Percentiles rank a stretch among this genome's conserved stretches.
Evolutionary conservation across 1,284 basidiomycete species (phyloP).

Genomic region (Wallemia hederae): DNA sequence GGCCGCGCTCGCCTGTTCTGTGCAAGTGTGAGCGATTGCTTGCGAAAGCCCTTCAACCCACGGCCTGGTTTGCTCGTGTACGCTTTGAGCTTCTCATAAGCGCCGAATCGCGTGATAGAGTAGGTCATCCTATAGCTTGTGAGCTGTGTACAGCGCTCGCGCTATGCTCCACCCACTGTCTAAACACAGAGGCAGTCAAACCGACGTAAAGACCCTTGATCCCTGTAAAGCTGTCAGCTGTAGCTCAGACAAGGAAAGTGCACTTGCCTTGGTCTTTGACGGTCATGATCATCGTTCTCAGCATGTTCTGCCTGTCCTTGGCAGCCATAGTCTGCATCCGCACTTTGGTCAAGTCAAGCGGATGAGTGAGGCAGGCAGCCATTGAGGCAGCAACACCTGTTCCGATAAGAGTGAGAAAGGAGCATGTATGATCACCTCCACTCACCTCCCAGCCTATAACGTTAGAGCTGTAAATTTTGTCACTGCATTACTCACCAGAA

Average conservation of each 20-base stretch:
- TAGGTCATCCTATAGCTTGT: conserved; percentile 12
- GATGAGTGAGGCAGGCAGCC: conserved; percentile 14
- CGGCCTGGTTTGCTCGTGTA: neutral
- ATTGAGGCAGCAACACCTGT: conserved; percentile 13
- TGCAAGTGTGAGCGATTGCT: conserved; percentile 4
- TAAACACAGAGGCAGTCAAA: conserved; percentile 16
- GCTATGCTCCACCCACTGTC: conserved; percentile 8
- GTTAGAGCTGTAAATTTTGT: neutral
- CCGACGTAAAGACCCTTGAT: conserved; percentile 17
- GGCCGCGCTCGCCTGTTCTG: conserved; percentile 12
- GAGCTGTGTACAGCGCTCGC: neutral
- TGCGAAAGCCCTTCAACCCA: neutral
- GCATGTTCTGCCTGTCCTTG: conserved; percentile 8
- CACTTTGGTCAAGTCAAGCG: conserved; percentile 14
- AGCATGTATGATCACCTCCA: neutral
- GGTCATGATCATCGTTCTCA: conserved; percentile 9
- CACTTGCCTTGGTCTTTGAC: conserved; percentile 9
- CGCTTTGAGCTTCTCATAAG: conserved; percentile 15
- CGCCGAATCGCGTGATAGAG: conserved; percentile 15
- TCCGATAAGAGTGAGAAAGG: conserved; percentile 2
- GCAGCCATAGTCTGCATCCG: conserved; percentile 15
- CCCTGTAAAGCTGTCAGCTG: conserved; percentile 7
- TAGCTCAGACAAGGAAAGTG: conserved; percentile 6
- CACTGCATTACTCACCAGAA: neutral
- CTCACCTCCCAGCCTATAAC: neutral